Percentiles rank a stretch among this genome's conserved stretches.
These are phyloP conservation scores for Sungouiozyma ichnusensis DNA, from an alignment of 805 yeast genomes.

Conservation along the genomic window DNA sequence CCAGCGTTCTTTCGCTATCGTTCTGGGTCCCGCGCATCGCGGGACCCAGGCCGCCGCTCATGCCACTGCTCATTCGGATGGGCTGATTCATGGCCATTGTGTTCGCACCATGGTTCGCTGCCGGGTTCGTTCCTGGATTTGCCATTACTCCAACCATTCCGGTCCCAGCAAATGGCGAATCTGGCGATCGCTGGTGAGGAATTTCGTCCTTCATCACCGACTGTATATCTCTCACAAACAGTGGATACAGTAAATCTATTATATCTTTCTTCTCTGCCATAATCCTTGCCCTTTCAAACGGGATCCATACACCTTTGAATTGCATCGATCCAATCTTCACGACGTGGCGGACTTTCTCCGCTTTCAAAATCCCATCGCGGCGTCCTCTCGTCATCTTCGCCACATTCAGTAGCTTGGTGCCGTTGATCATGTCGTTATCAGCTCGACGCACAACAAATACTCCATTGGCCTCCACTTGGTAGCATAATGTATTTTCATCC, in stretches of 20 bases:
- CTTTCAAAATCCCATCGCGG: constrained; percentile 72
- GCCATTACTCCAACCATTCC: neutral
- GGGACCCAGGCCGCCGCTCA: too few species aligned
- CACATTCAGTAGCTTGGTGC: constrained; percentile 72
- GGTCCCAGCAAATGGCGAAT: neutral
- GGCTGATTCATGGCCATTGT: too few species aligned
- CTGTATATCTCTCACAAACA: constrained; percentile 67
- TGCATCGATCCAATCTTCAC: constrained; percentile 84
- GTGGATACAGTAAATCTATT: constrained; percentile 52
- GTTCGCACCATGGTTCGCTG: neutral
- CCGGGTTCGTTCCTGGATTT: neutral
- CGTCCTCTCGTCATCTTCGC: constrained; percentile 84
- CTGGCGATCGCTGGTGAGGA: neutral
- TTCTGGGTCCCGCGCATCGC: neutral
- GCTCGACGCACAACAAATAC: constrained; percentile 76
- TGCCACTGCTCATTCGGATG: too few species aligned
- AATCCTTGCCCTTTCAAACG: constrained; percentile 70
- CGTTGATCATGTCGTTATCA: constrained; percentile 77
- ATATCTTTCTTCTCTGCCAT: constrained; percentile 77
- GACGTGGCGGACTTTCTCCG: constrained; percentile 67
- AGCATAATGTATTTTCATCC: constrained; percentile 74
- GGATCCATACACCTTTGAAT: constrained; percentile 84
- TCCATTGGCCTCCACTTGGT: constrained; percentile 76
- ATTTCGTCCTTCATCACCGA: constrained; percentile 22
- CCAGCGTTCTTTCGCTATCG: neutral